Evolutionary conservation across 495 filamentous ascomycete species (phyloP), one percentile per base, ranked within the genome.

Genomic region (Xylaria sp.): DNA sequence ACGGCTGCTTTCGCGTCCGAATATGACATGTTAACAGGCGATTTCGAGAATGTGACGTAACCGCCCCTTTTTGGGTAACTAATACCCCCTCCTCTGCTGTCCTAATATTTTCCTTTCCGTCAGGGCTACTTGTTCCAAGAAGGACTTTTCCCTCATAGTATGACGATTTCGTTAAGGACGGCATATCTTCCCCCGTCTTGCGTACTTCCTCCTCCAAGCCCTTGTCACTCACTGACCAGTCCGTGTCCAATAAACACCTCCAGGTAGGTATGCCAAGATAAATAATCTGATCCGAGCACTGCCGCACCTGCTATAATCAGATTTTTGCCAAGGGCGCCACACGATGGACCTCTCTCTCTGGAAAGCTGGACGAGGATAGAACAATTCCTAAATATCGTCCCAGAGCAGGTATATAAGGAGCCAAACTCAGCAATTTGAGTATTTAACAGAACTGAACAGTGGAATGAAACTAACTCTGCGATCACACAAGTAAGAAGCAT

Each of bases 221-320:
- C 24, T 31, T 55, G 31, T 2, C 26, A 8, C 31, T n/a, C n/a
- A n/a, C 53, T 5, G 26, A 31, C 3, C 12, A 5, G 5, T 12
- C 29, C 17, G 53, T n/a, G 29, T 57, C 53, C 53, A 58, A 58
- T 58, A 17, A 58, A 58, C 15, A 7, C 14, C 5, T 19, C 2
- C 24, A 5, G 2, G 43, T 2, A 29, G n/a, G n/a, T 1, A 5
- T 4, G 44, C 62, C 62, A 65, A 65, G 62, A 33, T 0, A 37
- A 65, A 65, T 65, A 50, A 65, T 65, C 62, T 65, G 44, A 65
- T 65, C 62, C 62, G 44, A 50, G 19, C 17, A 50, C 62, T 65
- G 62, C 62, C 29, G 31, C 46, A 64, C 2, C 2, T 37, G 33
- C 31, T 43, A 11, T 61, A 26, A 61, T 41, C 37, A 61, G 37